Percentiles rank a stretch among this genome's conserved stretches.
Evolutionary conservation across 75 land plant species (phyloP).

Genomic region (Pinus albicaulis): DNA sequence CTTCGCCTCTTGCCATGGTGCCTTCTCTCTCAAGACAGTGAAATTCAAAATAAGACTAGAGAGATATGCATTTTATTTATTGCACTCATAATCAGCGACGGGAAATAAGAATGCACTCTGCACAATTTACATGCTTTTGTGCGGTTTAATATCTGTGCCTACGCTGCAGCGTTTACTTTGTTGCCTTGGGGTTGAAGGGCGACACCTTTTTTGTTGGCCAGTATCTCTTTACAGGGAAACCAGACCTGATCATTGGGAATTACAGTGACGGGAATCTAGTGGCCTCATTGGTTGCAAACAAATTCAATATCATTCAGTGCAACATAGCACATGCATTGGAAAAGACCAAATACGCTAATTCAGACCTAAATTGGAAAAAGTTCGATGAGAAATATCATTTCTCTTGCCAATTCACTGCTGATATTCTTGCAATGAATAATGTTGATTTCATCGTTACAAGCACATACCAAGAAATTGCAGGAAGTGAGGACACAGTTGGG

Average conservation of each 20-base stretch:
- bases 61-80: no score
- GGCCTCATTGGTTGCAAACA: constrained; percentile 57
- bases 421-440: constrained; percentile 70
- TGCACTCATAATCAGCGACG: no score
- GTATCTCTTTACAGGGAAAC: no score
- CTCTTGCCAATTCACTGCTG: constrained; percentile 72
- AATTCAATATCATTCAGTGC: constrained; percentile 60
- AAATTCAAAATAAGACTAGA: no score
- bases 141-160: no score
- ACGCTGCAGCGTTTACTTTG: no score
- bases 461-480: constrained; percentile 72
- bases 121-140: no score
- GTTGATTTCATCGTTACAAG: constrained; percentile 74
- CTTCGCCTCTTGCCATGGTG: no score
- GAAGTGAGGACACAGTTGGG: constrained; percentile 62
- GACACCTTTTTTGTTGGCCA: no score
- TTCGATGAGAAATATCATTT: constrained; percentile 67
- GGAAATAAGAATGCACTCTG: no score
- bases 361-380: constrained; percentile 64
- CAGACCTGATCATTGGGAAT: constrained; percentile 70
- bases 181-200: no score
- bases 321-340: constrained; percentile 75
- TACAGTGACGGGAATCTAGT: constrained; percentile 79
- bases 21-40: no score
- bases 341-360: constrained; percentile 74